phyloP scores from a whole-genome alignment of 805 yeast genomes.

The Limtongia smithiae region DNA sequence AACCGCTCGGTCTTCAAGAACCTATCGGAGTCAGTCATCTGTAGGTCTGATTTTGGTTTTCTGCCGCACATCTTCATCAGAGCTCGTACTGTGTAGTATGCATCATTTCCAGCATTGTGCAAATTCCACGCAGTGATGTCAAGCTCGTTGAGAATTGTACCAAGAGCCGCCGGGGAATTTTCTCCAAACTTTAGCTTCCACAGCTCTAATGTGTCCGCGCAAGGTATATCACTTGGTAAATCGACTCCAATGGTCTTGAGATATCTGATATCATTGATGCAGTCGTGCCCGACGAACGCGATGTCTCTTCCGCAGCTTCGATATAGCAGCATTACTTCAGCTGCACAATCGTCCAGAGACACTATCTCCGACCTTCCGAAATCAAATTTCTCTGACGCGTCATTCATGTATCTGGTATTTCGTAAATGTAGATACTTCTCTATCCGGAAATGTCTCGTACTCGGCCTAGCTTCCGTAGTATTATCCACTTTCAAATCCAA shows the following conservation, averaged over 20 bases:
- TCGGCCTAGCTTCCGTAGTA: not conserved
- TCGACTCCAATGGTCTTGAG: constrained; percentile 1
- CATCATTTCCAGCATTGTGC: constrained; percentile 29
- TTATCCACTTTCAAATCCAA: not conserved
- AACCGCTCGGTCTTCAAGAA: no score
- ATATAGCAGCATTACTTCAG: not conserved
- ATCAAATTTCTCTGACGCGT: constrained; percentile 14
- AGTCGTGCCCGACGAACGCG: constrained; percentile 23
- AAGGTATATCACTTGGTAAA: not conserved
- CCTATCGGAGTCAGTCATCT: no score
- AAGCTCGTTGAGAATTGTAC: not conserved
- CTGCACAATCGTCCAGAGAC: not conserved
- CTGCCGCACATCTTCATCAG: constrained; percentile 5
- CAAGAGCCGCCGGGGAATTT: constrained; percentile 1
- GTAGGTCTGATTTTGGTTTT: no score
- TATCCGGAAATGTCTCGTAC: constrained; percentile 9
- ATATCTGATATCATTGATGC: constrained; percentile 11
- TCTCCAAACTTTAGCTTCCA: constrained; percentile 8
- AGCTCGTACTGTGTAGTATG: constrained; percentile 22
- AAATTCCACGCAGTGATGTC: constrained; percentile 12
- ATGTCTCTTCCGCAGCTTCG: not conserved
- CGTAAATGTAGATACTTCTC: constrained; percentile 6
- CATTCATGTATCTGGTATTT: constrained; percentile 16
- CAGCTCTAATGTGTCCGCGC: constrained; percentile 7
- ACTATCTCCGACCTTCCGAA: constrained; percentile 14